Evolutionary conservation across 1,284 basidiomycete genomes (phyloP).

Genomic region (Sporisorium iseilematis-ciliati): DNA sequence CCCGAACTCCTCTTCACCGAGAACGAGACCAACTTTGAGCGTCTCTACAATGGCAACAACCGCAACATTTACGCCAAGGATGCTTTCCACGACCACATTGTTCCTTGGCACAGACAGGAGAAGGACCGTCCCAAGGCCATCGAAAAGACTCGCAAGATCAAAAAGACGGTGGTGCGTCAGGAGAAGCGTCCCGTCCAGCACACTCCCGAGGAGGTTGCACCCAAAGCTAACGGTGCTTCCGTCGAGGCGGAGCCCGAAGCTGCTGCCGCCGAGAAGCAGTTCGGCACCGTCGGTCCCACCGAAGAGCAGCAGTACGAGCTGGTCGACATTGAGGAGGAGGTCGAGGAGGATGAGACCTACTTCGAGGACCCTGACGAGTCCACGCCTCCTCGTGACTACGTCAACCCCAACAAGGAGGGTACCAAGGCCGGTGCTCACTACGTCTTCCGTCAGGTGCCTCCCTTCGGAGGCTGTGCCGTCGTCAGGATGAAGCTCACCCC

Average conservation of each 20-base stretch:
- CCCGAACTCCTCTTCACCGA: slow-evolving; percentile 72
- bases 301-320: slow-evolving; percentile 47
- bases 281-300: slow-evolving; percentile 35
- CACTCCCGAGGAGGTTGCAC: slow-evolving; percentile 40
- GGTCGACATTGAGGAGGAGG: slow-evolving; percentile 65
- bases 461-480: slow-evolving; percentile 91
- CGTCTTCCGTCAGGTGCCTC: slow-evolving; percentile 85
- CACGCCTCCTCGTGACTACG: slow-evolving; percentile 67
- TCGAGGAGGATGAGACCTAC: slow-evolving; percentile 65
- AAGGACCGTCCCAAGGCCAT: slow-evolving; percentile 62
- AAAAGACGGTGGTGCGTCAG: slow-evolving; percentile 49
- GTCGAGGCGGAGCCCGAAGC: slow-evolving; percentile 37
- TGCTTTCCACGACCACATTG: slow-evolving; percentile 97
- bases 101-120: slow-evolving; percentile 78
- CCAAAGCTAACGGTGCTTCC: slow-evolving; percentile 48
- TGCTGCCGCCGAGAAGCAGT: slow-evolving; percentile 48
- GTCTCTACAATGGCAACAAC: slow-evolving; percentile 82
- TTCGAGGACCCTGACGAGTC: slow-evolving; percentile 54
- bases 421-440: slow-evolving; percentile 96
- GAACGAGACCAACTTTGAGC: slow-evolving; percentile 94
- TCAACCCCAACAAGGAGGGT: slow-evolving; percentile 88
- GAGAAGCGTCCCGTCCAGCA: slow-evolving; percentile 33
- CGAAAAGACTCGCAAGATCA: slow-evolving; percentile 56
- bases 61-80: slow-evolving; percentile 93
- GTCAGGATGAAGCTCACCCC: slow-evolving; percentile 94